Evolutionary conservation across 208 protist species (phyloP).

Genomic region (Trypanosomatidae sp.): DNA sequence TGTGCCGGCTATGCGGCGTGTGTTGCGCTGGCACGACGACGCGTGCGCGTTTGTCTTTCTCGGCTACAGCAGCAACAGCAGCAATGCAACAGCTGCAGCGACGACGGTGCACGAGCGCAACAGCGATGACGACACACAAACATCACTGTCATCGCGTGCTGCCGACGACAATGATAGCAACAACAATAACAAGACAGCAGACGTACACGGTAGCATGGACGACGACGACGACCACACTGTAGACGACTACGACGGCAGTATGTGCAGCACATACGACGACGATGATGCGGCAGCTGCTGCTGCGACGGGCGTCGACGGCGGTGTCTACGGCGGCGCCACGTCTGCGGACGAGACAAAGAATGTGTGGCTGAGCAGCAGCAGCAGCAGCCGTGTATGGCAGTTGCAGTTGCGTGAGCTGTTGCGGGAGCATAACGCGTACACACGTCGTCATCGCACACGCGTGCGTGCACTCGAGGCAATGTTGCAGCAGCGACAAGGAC

Average conservation of each 20-base stretch:
- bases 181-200: background rate
- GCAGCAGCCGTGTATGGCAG: conserved; percentile 45
- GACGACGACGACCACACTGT: background rate
- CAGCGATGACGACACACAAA: background rate
- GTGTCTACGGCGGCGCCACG: conserved; percentile 51
- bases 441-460: conserved; percentile 56
- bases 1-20: conserved; percentile 49
- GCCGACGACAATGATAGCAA: background rate
- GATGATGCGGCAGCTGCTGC: background rate
- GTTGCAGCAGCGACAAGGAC: conserved; percentile 50
- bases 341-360: conserved; percentile 55
- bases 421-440: no score
- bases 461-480: conserved; percentile 40
- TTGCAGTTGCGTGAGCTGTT: no score
- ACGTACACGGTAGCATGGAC: background rate
- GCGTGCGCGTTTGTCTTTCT: conserved; percentile 52
- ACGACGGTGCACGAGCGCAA: background rate
- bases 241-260: background rate
- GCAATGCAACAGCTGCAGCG: conserved; percentile 1
- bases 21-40: conserved; percentile 38
- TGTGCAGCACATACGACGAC: no score
- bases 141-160: no score
- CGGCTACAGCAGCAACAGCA: conserved; percentile 24
- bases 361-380: conserved; percentile 67
- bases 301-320: conserved; percentile 65